Evolutionary conservation across 495 filamentous ascomycete species (phyloP).

Genomic region (Hyaloscypha finlandica): DNA sequence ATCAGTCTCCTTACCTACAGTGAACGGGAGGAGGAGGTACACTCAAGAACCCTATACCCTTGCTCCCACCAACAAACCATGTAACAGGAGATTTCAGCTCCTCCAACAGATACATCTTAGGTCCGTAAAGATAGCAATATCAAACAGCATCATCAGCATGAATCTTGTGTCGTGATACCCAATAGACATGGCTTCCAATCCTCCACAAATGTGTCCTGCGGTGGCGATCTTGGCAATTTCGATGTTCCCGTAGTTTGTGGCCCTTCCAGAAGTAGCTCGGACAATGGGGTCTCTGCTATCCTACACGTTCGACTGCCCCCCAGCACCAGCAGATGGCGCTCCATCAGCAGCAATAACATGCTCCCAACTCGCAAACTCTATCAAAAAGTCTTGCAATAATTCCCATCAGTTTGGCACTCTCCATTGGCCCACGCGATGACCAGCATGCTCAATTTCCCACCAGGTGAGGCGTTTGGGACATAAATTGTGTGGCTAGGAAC

Average conservation of each 20-base stretch:
- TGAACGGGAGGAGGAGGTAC: too few species aligned
- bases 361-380: constrained; percentile 11
- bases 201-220: constrained; percentile 22
- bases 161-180: constrained; percentile 18
- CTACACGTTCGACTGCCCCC: constrained; percentile 2
- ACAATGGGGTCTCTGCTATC: constrained; percentile 10
- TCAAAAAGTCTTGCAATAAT: constrained; percentile 9
- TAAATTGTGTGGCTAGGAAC: constrained; percentile 17
- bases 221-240: constrained; percentile 18
- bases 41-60: neutral
- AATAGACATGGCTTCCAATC: constrained; percentile 13
- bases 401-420: constrained; percentile 10
- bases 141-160: constrained; percentile 16
- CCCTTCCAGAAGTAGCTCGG: constrained; percentile 5
- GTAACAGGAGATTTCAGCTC: constrained; percentile 16
- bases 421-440: constrained; percentile 17
- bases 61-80: constrained; percentile 14
- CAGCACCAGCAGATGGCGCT: neutral
- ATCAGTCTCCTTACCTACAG: too few species aligned
- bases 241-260: constrained; percentile 17
- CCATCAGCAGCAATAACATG: constrained; percentile 20
- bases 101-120: constrained; percentile 9
- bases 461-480: constrained; percentile 4
- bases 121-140: constrained; percentile 17
- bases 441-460: constrained; percentile 2